Conservation (phyloP, 768 basidiomycete genomes). For the Panaeolus papilionaceus region DNA sequence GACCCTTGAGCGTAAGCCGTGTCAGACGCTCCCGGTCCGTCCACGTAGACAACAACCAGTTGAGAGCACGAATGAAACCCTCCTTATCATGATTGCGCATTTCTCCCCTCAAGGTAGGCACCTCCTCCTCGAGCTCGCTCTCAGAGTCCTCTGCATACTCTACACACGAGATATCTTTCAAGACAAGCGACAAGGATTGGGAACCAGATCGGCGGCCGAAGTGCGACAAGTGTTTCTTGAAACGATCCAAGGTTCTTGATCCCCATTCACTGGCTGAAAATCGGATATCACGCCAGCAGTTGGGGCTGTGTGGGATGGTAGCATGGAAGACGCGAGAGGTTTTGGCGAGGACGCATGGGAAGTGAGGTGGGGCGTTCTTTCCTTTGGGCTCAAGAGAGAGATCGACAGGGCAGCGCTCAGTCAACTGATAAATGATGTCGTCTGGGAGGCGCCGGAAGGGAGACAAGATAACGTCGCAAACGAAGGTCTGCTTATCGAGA, state of each 20-base stretch:
- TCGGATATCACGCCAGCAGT: background rate
- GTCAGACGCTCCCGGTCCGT: background rate
- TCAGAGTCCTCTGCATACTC: background rate
- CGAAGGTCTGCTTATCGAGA: background rate
- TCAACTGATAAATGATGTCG: background rate
- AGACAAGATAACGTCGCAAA: background rate
- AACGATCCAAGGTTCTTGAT: background rate
- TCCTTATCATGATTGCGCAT: background rate
- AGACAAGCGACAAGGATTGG: background rate
- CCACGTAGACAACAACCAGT: slow-evolving; percentile 3
- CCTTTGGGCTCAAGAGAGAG: background rate
- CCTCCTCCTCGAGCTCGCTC: background rate
- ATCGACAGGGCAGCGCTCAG: background rate
- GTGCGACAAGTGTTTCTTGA: background rate
- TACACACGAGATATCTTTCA: background rate
- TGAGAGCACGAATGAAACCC: background rate
- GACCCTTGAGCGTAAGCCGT: background rate
- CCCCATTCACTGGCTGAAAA: slow-evolving; percentile 3
- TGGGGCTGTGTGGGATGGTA: background rate
- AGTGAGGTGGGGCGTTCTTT: background rate
- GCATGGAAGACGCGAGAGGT: background rate
- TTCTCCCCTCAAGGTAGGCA: background rate
- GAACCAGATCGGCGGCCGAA: background rate
- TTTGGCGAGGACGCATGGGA: background rate
- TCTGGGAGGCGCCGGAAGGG: background rate